Percentiles rank a stretch among this genome's conserved stretches.
Evolutionary conservation across 2,329 filamentous ascomycete genomes (phyloP).

Genomic region (Phialophora macrospora): DNA sequence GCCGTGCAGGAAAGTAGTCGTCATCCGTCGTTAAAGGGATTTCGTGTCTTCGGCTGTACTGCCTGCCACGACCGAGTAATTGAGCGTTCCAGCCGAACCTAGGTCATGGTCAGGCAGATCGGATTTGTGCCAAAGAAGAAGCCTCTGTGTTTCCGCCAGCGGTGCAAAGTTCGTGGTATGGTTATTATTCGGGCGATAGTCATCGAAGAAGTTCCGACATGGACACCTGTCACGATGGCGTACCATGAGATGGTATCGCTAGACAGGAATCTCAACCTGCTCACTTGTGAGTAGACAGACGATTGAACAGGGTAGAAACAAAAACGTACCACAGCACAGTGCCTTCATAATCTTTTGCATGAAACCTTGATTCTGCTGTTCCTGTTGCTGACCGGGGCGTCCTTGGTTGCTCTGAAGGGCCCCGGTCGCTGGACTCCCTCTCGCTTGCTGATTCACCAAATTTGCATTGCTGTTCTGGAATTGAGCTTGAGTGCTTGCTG

Average conservation of each 20-base stretch:
- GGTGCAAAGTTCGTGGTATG: constrained; percentile 3
- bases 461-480: constrained; percentile 96
- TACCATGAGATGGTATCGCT: not conserved
- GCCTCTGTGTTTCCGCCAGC: not conserved
- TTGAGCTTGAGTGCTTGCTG: constrained; percentile 91
- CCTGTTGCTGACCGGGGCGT: constrained; percentile 59
- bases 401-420: constrained; percentile 62
- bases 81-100: constrained; percentile 1
- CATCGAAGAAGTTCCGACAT: not conserved
- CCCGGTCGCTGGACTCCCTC: constrained; percentile 61
- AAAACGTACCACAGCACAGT: constrained; percentile 77
- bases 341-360: constrained; percentile 93
- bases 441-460: constrained; percentile 67
- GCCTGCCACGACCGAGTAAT: not conserved
- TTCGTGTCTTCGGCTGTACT: constrained; percentile 11
- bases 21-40: constrained; percentile 29
- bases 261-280: constrained; percentile 20
- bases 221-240: not conserved
- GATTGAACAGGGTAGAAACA: constrained; percentile 28
- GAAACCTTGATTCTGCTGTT: constrained; percentile 73
- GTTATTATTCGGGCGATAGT: not conserved
- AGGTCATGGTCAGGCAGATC: not conserved
- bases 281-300: not conserved
- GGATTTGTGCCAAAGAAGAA: constrained; percentile 5
- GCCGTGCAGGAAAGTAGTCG: constrained; percentile 26